phyloP scores from a whole-genome alignment of 441 rosid species.

The Omphalea diandra region DNA sequence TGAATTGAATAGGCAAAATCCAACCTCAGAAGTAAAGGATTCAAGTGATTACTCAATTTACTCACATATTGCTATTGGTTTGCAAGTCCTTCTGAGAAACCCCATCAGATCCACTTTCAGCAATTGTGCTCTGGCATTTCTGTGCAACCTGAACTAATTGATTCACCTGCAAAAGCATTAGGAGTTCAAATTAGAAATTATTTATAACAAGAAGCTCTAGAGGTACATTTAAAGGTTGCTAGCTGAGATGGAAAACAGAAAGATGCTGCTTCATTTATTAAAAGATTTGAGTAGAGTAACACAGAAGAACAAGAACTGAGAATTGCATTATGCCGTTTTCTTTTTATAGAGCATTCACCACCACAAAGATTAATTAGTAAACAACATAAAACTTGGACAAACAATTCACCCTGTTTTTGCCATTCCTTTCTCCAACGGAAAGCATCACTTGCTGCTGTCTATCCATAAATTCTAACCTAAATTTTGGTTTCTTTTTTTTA shows the following conservation, averaged over 20 bases:
- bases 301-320: too few species aligned
- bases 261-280: neutral
- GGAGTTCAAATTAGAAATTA: constrained; percentile 11
- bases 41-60: constrained; percentile 11
- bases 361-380: neutral
- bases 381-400: neutral
- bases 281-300: neutral
- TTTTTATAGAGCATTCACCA: neutral
- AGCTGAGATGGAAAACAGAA: neutral
- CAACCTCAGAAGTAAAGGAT: neutral
- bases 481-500: too few species aligned
- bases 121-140: constrained; percentile 90
- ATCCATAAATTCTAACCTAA: neutral
- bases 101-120: constrained; percentile 92
- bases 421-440: neutral
- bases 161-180: constrained; percentile 63
- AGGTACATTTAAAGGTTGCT: neutral
- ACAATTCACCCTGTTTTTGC: neutral
- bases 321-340: neutral
- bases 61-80: constrained; percentile 91
- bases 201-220: neutral
- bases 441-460: neutral
- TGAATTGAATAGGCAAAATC: neutral
- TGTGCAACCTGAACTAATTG: constrained; percentile 94
- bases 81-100: constrained; percentile 88